Evolutionary conservation across 2,329 filamentous ascomycete species (phyloP).

Genomic region (Atkinsonella texensis): DNA sequence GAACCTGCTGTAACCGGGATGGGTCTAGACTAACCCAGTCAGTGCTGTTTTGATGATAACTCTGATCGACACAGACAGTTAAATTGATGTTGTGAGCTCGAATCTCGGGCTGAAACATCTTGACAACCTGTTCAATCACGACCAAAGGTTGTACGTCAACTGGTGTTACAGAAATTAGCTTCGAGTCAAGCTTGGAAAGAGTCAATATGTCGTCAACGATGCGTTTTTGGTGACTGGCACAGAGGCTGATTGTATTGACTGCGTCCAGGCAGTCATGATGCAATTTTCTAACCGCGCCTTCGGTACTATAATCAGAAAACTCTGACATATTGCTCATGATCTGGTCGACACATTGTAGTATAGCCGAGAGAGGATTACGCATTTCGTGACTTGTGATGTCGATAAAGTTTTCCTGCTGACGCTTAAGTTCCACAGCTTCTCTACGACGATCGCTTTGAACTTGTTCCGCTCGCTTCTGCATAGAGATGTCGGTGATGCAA

Average conservation of each 20-base stretch:
- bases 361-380: conserved; percentile 62
- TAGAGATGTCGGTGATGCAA: conserved; percentile 72
- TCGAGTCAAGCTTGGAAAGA: conserved; percentile 57
- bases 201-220: conserved; percentile 62
- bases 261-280: conserved; percentile 53
- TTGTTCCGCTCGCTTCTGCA: conserved; percentile 69
- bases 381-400: conserved; percentile 65
- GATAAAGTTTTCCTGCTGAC: conserved; percentile 58
- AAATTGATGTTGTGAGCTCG: conserved; percentile 59
- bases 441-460: conserved; percentile 46
- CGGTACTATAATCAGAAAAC: conserved; percentile 15
- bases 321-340: conserved; percentile 41
- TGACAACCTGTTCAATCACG: conserved; percentile 55
- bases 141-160: conserved; percentile 53
- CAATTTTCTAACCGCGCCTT: conserved; percentile 33
- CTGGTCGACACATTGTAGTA: conserved; percentile 65
- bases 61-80: conserved; percentile 54
- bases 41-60: conserved; percentile 49
- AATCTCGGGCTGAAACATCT: conserved; percentile 69
- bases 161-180: conserved; percentile 56
- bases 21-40: conserved; percentile 68
- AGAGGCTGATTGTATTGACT: conserved; percentile 65
- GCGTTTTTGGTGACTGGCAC: conserved; percentile 64
- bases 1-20: conserved; percentile 57
- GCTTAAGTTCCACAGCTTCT: conserved; percentile 69